phyloP scores from a whole-genome alignment of 306 rosid species.

The Malus sieversii region DNA sequence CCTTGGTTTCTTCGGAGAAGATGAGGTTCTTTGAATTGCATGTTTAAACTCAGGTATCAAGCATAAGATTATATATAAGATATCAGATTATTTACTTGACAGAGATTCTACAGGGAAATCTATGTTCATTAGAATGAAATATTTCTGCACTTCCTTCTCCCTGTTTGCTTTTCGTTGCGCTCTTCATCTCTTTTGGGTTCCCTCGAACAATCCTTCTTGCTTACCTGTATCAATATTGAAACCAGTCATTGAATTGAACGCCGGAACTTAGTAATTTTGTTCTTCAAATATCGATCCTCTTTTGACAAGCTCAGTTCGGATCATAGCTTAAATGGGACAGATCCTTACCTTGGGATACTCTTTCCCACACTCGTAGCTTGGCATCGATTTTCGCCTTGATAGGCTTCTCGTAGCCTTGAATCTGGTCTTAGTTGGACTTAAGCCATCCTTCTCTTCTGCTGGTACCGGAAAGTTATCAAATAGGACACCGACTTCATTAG shows the following conservation, averaged over 20 bases:
- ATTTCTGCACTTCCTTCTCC: slow-evolving; percentile 19
- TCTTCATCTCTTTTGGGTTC: slow-evolving; percentile 26
- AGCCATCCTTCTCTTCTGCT: slow-evolving; percentile 24
- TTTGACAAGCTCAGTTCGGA: neutral
- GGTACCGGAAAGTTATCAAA: slow-evolving; percentile 40
- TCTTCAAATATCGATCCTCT: neutral
- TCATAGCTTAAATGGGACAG: neutral
- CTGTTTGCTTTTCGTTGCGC: slow-evolving; percentile 30
- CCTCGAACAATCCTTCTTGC: slow-evolving; percentile 32
- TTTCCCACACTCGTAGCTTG: slow-evolving; percentile 41
- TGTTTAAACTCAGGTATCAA: neutral
- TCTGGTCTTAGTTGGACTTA: slow-evolving; percentile 28
- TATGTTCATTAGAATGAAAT: neutral
- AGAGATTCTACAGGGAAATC: neutral
- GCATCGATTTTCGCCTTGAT: slow-evolving; percentile 51
- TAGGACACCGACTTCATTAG: slow-evolving; percentile 65
- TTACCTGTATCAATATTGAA: slow-evolving; percentile 32
- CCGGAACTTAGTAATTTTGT: neutral
- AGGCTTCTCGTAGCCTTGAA: slow-evolving; percentile 39
- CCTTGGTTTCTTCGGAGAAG: neutral
- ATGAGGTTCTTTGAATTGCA: neutral
- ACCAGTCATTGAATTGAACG: neutral
- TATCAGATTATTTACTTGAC: slow-evolving; percentile 3
- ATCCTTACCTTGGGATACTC: slow-evolving; percentile 43
- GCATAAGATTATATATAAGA: neutral